Conservation (phyloP, 2,329 filamentous ascomycete species). For the Fusarium protoensiforme region DNA sequence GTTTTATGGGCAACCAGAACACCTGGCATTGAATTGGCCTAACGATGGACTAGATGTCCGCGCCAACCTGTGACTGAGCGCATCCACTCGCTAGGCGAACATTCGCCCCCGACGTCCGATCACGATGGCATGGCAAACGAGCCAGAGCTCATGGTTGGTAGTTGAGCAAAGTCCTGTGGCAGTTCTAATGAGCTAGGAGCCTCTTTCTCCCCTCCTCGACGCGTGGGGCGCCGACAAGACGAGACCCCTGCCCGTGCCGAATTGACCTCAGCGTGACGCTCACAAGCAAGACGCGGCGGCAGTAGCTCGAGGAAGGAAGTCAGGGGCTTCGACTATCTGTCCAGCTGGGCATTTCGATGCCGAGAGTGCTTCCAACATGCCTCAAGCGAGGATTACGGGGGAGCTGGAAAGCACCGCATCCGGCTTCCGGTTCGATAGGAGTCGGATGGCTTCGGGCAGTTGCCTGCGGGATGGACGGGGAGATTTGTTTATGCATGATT, state of each 20-base stretch:
- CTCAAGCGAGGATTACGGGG: slow-evolving; percentile 8
- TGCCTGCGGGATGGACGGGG: slow-evolving; percentile 27
- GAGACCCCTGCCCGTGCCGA: slow-evolving; percentile 10
- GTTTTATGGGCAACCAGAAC: slow-evolving; percentile 76
- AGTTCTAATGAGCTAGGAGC: slow-evolving; percentile 21
- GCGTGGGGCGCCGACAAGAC: slow-evolving; percentile 16
- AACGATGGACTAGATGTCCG: slow-evolving; percentile 30
- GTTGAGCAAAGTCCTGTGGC: slow-evolving; percentile 12
- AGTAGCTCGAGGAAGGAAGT: slow-evolving; percentile 8
- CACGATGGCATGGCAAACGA: slow-evolving; percentile 19
- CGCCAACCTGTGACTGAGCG: slow-evolving; percentile 26
- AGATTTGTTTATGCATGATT: slow-evolving; percentile 22
- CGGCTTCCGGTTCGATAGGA: not conserved
- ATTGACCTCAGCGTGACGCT: slow-evolving; percentile 1
- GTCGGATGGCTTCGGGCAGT: slow-evolving; percentile 12
- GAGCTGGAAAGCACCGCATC: not conserved
- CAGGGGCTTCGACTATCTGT: slow-evolving; percentile 3
- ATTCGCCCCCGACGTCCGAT: slow-evolving; percentile 5
- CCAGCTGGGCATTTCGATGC: slow-evolving; percentile 12
- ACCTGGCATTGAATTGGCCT: slow-evolving; percentile 71
- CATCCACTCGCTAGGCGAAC: slow-evolving; percentile 14
- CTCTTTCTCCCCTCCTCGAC: slow-evolving; percentile 13
- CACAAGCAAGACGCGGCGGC: slow-evolving; percentile 2
- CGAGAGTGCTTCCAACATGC: slow-evolving; percentile 8
- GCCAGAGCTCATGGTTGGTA: slow-evolving; percentile 29